Conservation (phyloP, 2,329 filamentous ascomycete genomes). For the Apiospora aurea region DNA sequence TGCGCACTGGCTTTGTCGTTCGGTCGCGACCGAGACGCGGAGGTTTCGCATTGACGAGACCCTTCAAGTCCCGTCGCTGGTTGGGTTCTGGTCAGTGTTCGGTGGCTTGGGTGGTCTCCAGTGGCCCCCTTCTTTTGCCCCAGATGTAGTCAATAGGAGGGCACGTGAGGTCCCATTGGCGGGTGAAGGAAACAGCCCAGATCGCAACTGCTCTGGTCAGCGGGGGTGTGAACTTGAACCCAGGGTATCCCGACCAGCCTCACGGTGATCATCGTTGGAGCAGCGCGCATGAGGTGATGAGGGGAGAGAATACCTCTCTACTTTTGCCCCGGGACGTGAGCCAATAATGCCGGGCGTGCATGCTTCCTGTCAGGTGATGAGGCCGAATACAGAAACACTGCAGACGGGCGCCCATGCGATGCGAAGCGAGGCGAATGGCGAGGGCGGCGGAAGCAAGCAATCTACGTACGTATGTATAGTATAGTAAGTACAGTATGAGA, state of each 20-base stretch:
- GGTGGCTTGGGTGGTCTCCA: neutral
- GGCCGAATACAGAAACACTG: neutral
- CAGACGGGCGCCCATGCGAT: neutral
- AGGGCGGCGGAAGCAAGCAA: neutral
- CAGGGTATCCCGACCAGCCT: neutral
- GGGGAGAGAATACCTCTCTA: neutral
- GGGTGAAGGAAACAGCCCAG: neutral
- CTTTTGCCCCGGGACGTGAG: conserved; percentile 8
- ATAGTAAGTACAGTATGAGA: neutral
- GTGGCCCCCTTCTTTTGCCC: neutral
- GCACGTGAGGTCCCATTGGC: neutral
- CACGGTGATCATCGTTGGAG: conserved; percentile 5
- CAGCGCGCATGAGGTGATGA: neutral
- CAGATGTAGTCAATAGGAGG: conserved; percentile 20
- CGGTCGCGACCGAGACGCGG: conserved; percentile 16
- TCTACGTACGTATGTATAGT: neutral
- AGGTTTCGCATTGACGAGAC: neutral
- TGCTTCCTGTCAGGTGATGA: conserved; percentile 7
- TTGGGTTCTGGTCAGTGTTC: neutral
- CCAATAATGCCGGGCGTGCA: neutral
- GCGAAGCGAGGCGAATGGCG: neutral
- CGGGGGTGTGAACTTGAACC: neutral
- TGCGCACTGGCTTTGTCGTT: neutral
- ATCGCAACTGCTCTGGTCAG: neutral
- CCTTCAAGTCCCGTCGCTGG: neutral